A percentile compares a stretch with the other conserved stretches of the same genome.
Evolutionary conservation across 2,329 filamentous ascomycete species (phyloP).

Genomic region (Didymella sp.): DNA sequence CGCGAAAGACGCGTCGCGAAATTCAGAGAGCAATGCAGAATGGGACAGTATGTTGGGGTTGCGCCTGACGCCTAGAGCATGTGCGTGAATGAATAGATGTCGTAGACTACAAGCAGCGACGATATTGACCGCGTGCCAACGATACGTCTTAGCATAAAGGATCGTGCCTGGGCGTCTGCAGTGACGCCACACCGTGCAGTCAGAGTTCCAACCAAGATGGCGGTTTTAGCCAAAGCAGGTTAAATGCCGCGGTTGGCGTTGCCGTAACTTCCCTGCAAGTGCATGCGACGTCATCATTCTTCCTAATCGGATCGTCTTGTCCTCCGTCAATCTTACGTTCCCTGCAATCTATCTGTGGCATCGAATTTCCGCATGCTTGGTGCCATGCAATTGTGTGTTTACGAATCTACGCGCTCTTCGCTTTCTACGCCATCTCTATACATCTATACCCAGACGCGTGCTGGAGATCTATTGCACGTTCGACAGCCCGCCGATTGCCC

Average conservation of each 20-base stretch:
- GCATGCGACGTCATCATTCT: slow-evolving; percentile 10
- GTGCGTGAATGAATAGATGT: slow-evolving; percentile 8
- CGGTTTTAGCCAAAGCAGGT: slow-evolving; percentile 15
- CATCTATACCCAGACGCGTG: background rate
- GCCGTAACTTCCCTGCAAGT: slow-evolving; percentile 11
- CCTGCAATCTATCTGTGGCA: slow-evolving; percentile 2
- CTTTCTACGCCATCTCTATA: background rate
- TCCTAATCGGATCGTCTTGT: background rate
- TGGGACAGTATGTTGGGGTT: background rate
- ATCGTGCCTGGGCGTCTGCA: slow-evolving; percentile 15
- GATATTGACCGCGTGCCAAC: background rate
- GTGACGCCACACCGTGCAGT: slow-evolving; percentile 15
- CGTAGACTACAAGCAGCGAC: slow-evolving; percentile 9
- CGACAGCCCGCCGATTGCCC: background rate
- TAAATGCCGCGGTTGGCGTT: slow-evolving; percentile 16
- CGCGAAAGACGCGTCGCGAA: background rate
- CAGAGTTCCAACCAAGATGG: slow-evolving; percentile 10
- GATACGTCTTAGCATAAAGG: slow-evolving; percentile 14
- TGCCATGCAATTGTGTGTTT: slow-evolving; percentile 15
- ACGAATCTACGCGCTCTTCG: background rate
- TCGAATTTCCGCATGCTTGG: slow-evolving; percentile 14
- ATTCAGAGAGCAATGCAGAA: background rate
- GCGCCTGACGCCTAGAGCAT: slow-evolving; percentile 5
- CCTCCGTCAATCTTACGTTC: slow-evolving; percentile 1
- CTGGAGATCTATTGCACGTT: background rate